Evolutionary conservation across 1,284 basidiomycete species (phyloP).

Genomic region (Melampsora americana): DNA sequence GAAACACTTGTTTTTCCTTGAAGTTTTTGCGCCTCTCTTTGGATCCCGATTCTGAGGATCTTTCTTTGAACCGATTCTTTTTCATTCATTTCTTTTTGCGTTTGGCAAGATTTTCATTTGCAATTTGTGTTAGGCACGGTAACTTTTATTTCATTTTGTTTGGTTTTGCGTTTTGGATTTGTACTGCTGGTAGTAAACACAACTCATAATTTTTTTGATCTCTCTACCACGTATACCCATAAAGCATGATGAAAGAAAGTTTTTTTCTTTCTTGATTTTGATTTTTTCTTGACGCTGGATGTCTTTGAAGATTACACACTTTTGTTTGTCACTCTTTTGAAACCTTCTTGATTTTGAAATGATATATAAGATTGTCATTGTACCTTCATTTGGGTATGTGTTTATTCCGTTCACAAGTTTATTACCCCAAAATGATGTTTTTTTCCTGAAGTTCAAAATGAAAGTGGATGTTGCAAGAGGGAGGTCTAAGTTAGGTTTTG

Average conservation of each 20-base stretch:
- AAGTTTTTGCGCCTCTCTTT: not conserved
- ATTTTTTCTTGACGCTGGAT: not conserved
- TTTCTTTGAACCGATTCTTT: no score
- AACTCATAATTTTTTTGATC: not conserved
- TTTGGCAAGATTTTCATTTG: not conserved
- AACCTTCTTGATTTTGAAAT: no score
- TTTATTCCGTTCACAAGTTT: no score
- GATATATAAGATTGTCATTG: no score
- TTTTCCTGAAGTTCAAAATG: no score
- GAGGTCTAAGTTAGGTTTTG: no score
- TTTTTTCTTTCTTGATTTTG: not conserved
- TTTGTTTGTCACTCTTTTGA: no score
- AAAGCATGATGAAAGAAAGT: not conserved
- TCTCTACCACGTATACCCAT: not conserved
- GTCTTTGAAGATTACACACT: no score
- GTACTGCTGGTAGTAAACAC: not conserved
- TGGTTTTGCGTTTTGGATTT: not conserved
- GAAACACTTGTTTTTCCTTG: not conserved
- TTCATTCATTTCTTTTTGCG: not conserved
- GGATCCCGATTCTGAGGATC: no score
- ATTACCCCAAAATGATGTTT: no score
- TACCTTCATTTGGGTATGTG: no score
- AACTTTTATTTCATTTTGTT: not conserved
- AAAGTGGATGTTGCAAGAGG: no score
- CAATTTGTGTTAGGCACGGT: not conserved